Evolutionary conservation across 345 rosid species (phyloP).

Genomic region (Melaleuca alternifolia): DNA sequence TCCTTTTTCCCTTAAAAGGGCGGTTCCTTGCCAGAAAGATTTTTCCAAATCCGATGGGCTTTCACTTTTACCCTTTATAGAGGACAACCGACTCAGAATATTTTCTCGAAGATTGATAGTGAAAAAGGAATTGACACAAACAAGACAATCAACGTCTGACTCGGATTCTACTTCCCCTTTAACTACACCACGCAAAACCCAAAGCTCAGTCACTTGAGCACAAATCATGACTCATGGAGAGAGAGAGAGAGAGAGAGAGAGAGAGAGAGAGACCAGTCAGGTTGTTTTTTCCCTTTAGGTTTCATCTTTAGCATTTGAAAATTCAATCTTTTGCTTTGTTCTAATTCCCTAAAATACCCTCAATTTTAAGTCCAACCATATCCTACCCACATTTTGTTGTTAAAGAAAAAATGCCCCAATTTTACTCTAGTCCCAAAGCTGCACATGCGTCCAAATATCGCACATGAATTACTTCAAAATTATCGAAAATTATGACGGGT

Average conservation of each 20-base stretch:
- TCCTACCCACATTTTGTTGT: neutral
- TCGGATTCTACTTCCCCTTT: slow-evolving; percentile 7
- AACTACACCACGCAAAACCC: slow-evolving; percentile 22
- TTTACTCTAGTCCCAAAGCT: neutral
- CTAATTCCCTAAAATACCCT: neutral
- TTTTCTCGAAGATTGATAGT: slow-evolving; percentile 3
- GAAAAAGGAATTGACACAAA: slow-evolving; percentile 20
- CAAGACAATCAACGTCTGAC: slow-evolving; percentile 18
- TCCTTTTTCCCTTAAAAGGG: slow-evolving; percentile 16
- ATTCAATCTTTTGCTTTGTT: neutral
- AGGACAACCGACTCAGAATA: neutral
- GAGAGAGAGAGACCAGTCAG: neutral
- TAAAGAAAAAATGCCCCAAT: neutral
- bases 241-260: neutral
- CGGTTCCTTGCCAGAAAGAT: slow-evolving; percentile 21
- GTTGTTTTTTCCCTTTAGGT: neutral
- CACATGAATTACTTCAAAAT: neutral
- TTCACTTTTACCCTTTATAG: slow-evolving; percentile 17
- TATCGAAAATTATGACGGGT: neutral
- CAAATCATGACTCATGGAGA: slow-evolving; percentile 4
- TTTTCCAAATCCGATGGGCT: slow-evolving; percentile 27
- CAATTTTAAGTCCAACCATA: neutral
- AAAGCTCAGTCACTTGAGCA: slow-evolving; percentile 1
- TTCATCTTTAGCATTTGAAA: neutral
- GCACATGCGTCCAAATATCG: neutral